phyloP scores from a whole-genome alignment of 2,329 filamentous ascomycete species.

The Colletotrichum sublineola region DNA sequence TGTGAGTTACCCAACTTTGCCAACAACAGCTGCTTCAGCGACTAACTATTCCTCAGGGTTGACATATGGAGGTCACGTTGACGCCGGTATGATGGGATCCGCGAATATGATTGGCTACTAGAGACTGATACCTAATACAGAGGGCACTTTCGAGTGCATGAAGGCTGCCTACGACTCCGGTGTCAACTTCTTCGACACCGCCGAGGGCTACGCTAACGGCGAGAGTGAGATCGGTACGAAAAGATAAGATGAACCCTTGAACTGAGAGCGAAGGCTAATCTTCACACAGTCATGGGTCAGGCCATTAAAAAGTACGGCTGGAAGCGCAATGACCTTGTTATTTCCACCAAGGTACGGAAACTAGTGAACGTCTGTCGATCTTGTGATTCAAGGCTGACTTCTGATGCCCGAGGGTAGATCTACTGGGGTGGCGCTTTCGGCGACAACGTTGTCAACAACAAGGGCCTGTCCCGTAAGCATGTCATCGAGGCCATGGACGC shows the following conservation, averaged over 20 bases:
- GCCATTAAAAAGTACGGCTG: slow-evolving; percentile 72
- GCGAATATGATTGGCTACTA: neutral
- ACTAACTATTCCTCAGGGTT: slow-evolving; percentile 56
- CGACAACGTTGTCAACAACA: slow-evolving; percentile 74
- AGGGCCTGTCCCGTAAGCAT: slow-evolving; percentile 77
- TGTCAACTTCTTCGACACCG: slow-evolving; percentile 74
- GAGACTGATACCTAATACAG: slow-evolving; percentile 43
- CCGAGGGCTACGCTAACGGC: slow-evolving; percentile 69
- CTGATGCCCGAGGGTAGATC: slow-evolving; percentile 57
- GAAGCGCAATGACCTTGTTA: slow-evolving; percentile 72
- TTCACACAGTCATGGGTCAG: slow-evolving; percentile 65
- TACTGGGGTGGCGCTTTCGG: slow-evolving; percentile 74
- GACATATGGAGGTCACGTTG: slow-evolving; percentile 81
- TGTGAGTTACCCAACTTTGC: slow-evolving; percentile 52
- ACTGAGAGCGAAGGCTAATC: neutral
- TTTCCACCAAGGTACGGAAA: slow-evolving; percentile 67
- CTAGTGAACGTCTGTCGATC: neutral
- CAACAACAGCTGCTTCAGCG: neutral
- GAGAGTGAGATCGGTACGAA: slow-evolving; percentile 65
- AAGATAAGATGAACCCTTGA: too few relatives aligned
- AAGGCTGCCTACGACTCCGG: slow-evolving; percentile 71
- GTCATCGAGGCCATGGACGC: slow-evolving; percentile 75
- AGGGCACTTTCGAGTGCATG: slow-evolving; percentile 69
- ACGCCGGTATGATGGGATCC: slow-evolving; percentile 64
- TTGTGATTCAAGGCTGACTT: neutral